Base-by-base conservation (phyloP, 2,329 filamentous ascomycete species). In the Diaporthe vaccinii region DNA sequence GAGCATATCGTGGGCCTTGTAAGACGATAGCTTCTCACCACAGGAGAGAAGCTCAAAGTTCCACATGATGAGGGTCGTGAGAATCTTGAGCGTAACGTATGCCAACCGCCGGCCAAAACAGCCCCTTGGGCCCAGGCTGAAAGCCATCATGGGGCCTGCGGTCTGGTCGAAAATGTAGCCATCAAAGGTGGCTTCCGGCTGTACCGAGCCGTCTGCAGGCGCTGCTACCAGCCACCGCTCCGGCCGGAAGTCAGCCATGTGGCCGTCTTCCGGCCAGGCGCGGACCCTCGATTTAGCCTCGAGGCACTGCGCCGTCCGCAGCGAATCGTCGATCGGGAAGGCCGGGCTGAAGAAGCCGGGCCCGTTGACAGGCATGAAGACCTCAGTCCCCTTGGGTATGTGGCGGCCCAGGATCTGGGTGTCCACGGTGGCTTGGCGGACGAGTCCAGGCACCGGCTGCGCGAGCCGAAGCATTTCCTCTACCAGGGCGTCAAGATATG, bases 401-500 rank as follows among this genome's bases (percentile, higher is more conserved):
- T 31, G 74, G 36, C 53, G 68, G n/a, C 81, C 81, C 4, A 82
- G 78, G 9, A 83, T 74, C 15, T 72, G 75, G 3, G 79, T 80
- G 70, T 83, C 81, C 28, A 76, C 61, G 39, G 77, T 72, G 6
- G 82, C 78, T 31, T 78, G 70, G 17, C 81, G 81, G 3, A 75
- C 75, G 7, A 81, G 78, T 53, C 80, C 72, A 55, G 79, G 72
- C 10, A 80, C 76, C 6, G 80, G 78, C 41, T 76, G 74, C 14
- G 78, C 74, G 36, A 78, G 76, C 1, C 83, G 82, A 17, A 83
- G 74, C 10, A 80, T 78, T 76, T 85, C 82, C 68, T 83, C 81
- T 1, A 83, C 74, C 2, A 79, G 59, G 3, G 82, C 82, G 25
- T 83, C 81, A 9, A 83, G 80, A 49, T 82, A 84, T 2, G 81